Conservation (phyloP, 139 green algal genomes). For the Pedinophyceae sp. region DNA sequence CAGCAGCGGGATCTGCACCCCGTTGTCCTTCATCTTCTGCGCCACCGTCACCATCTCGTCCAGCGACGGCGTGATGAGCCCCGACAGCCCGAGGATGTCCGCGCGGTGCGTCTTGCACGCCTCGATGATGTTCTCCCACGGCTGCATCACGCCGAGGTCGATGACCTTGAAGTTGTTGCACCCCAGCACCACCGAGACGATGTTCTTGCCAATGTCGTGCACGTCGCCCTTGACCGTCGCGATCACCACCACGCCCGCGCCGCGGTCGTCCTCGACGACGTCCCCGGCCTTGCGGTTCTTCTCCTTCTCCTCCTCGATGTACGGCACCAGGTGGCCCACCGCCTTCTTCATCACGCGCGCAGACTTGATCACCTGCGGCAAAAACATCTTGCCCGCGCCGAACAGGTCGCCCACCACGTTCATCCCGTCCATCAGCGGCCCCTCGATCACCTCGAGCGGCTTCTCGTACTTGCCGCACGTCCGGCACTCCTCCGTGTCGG, state of each 20-base stretch:
- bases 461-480: constrained; percentile 57
- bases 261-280: constrained; percentile 30
- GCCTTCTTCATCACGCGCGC: constrained; percentile 98
- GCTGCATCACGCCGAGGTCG: constrained; percentile 12
- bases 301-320: constrained; percentile 99
- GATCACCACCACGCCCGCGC: constrained; percentile 86
- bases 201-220: constrained; percentile 99
- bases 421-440: constrained; percentile 97
- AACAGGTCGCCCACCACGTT: constrained; percentile 98
- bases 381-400: constrained; percentile 96
- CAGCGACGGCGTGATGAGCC: constrained; percentile 92
- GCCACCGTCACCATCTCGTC: constrained; percentile 98
- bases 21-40: constrained; percentile 81
- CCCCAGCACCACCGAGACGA: constrained; percentile 91
- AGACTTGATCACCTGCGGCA: constrained; percentile 98
- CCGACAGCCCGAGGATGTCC: constrained; percentile 88
- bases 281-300: constrained; percentile 18
- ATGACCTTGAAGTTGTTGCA: constrained; percentile 99
- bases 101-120: constrained; percentile 61
- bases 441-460: constrained; percentile 91
- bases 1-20: constrained; percentile 76
- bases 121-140: constrained; percentile 80
- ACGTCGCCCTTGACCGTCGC: constrained; percentile 98
- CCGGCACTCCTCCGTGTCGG: constrained; percentile 25
- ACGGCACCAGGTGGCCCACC: constrained; percentile 90